Evolutionary conservation across 2,329 filamentous ascomycete species (phyloP).

Genomic region (Epichloe gansuensis): DNA sequence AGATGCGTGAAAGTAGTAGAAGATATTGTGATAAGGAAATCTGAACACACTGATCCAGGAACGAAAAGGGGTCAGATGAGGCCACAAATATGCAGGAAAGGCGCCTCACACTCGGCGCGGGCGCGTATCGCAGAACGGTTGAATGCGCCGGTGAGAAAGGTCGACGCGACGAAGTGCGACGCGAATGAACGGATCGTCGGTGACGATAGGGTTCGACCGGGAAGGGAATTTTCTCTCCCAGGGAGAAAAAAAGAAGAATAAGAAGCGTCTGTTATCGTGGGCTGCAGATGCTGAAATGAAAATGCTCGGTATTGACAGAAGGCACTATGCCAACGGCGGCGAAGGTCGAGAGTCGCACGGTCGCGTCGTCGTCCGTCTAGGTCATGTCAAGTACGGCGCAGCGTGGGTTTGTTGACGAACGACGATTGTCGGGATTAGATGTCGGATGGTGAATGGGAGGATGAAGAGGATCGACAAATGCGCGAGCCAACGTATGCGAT

Average conservation of each 20-base stretch:
- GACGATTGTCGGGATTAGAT: background rate
- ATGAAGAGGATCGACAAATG: background rate
- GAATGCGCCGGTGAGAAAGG: constrained; percentile 2
- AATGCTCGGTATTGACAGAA: background rate
- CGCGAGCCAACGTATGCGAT: constrained; percentile 1
- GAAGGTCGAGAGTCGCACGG: background rate
- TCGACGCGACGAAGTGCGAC: background rate
- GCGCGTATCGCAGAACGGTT: background rate
- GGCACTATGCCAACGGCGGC: background rate
- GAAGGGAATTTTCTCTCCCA: too few relatives aligned
- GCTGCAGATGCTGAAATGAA: background rate
- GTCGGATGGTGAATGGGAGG: background rate
- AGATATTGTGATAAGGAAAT: too few relatives aligned
- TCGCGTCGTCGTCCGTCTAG: background rate
- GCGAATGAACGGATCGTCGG: too few relatives aligned
- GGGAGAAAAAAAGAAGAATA: background rate
- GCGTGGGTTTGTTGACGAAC: background rate
- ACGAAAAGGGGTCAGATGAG: background rate
- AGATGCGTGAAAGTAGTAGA: background rate
- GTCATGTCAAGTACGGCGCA: background rate
- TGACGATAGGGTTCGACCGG: too few relatives aligned
- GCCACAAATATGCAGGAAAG: background rate
- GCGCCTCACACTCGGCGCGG: background rate
- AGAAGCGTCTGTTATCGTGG: background rate
- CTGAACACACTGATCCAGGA: background rate